These are phyloP conservation scores for Coemansia sp. DNA, from an alignment of 192 early-diverging fungal species.

Conservation along the genomic window DNA sequence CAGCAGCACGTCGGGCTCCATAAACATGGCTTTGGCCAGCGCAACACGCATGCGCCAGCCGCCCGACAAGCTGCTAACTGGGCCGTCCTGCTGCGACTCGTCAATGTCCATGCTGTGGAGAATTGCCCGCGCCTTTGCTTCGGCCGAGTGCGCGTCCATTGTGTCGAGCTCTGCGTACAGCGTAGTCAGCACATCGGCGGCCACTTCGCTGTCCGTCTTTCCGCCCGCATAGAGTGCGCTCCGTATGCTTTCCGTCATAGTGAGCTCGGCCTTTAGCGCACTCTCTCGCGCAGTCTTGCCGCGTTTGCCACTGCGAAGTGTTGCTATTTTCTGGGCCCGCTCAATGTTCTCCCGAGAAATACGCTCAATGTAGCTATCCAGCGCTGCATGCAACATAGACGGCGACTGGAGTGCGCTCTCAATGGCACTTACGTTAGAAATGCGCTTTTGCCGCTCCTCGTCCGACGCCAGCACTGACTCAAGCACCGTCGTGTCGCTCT, in stretches of 20 bases:
- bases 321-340: constrained; percentile 60
- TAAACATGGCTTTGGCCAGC: constrained; percentile 79
- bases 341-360: constrained; percentile 41
- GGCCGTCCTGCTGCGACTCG: constrained; percentile 58
- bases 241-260: constrained; percentile 24
- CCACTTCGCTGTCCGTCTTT: constrained; percentile 46
- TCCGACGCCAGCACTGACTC: constrained; percentile 68
- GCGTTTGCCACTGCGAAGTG: constrained; percentile 64
- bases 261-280: constrained; percentile 55
- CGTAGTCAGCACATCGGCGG: constrained; percentile 58
- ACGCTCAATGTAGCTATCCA: constrained; percentile 52
- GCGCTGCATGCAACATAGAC: constrained; percentile 21
- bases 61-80: constrained; percentile 67
- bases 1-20: constrained; percentile 80
- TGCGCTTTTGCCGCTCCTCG: constrained; percentile 56
- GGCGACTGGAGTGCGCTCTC: constrained; percentile 47
- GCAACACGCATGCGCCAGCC: constrained; percentile 91
- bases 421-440: constrained; percentile 53
- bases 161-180: constrained; percentile 62
- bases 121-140: constrained; percentile 68
- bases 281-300: constrained; percentile 62
- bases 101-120: constrained; percentile 75
- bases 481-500: constrained; percentile 57
- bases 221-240: constrained; percentile 25
- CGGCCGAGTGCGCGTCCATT: constrained; percentile 63